Base-by-base conservation (phyloP, 2,329 filamentous ascomycete species). In the Atkinsonella texensis region DNA sequence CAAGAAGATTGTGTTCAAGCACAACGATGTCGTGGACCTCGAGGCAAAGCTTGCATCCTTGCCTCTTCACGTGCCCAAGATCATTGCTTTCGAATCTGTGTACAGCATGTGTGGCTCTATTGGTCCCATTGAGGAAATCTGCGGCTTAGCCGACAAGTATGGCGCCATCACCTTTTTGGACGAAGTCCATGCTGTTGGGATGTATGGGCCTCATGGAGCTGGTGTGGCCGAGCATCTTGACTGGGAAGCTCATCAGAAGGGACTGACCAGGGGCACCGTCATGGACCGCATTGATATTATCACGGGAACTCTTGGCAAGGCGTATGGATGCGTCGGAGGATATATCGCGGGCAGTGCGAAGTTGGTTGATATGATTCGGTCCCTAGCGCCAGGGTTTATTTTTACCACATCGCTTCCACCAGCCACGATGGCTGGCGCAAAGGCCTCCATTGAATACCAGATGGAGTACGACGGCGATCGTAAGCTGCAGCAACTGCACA, bases 91-190 rank as follows among this genome's bases (percentile, higher is more conserved):
- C 58, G 93, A 98, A 72, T 95, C 89, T 32, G 93, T 98, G 3
- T 98, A 98, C 73, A 95, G 89, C 74, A 98, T 98, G 93, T 98
- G 93, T 65, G 93, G 93, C 56, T 95, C 89, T 15, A 88, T 98
- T 65, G 93, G 89, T 0, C 93, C 93, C 0, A 98, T 98, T 60
- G 88, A 90, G 70, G 85, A 85, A 64, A 97, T 98, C 56, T 97
- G 91, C 67, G 89, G 98, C 65, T 74, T 98, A 50, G 91, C 93
- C 10, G 90, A 97, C 56, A 96, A 95, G 74, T 98, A 98, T 66
- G 93, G 93, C 53, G 93, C 93, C 40, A 83, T 98, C 57, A 98
- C 93, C 61, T 98, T 98, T 69, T 76, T 96, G 65, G 93, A 98
- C 66, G 93, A 98, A 80, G 93, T 98, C 55, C 93, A 98, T 72